A percentile compares a stretch with the other conserved stretches of the same genome.
These are phyloP conservation scores for Podochytrium sp. DNA, from an alignment of 192 early-diverging fungal genomes.

Conservation along the genomic window DNA sequence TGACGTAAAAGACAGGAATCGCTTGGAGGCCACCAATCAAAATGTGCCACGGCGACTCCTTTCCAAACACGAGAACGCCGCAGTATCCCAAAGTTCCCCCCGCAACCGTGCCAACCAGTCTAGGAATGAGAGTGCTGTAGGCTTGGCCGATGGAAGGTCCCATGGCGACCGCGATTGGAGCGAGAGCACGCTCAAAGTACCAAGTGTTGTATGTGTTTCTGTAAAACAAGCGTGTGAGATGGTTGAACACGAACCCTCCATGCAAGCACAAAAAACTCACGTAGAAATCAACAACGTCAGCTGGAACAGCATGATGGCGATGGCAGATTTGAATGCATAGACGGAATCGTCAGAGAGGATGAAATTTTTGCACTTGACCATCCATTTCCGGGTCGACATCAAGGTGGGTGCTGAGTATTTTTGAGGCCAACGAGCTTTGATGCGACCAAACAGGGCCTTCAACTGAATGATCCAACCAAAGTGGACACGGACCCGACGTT, in stretches of 20 bases:
- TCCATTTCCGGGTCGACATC: not conserved
- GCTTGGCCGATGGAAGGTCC: constrained; percentile 9
- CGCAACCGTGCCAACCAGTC: not conserved
- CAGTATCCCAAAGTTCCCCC: not conserved
- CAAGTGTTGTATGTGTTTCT: constrained; percentile 1
- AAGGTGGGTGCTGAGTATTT: no score
- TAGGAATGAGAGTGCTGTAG: not conserved
- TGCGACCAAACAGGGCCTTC: no score
- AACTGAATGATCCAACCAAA: no score
- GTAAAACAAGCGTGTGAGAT: not conserved
- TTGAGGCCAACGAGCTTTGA: no score
- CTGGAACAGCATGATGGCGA: constrained; percentile 12
- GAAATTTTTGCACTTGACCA: not conserved
- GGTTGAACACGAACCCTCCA: not conserved
- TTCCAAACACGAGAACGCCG: not conserved
- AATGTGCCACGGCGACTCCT: not conserved
- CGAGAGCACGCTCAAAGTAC: not conserved
- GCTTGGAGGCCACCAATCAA: not conserved
- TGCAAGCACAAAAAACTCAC: constrained; percentile 4
- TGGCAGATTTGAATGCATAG: constrained; percentile 25
- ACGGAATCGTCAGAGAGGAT: constrained; percentile 6
- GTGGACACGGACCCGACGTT: no score
- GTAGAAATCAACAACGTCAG: constrained; percentile 16
- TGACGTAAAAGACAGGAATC: constrained; percentile 15
- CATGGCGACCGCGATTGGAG: constrained; percentile 14